phyloP scores from a whole-genome alignment of 73 alveolate species.

The Stentor roeselii region DNA sequence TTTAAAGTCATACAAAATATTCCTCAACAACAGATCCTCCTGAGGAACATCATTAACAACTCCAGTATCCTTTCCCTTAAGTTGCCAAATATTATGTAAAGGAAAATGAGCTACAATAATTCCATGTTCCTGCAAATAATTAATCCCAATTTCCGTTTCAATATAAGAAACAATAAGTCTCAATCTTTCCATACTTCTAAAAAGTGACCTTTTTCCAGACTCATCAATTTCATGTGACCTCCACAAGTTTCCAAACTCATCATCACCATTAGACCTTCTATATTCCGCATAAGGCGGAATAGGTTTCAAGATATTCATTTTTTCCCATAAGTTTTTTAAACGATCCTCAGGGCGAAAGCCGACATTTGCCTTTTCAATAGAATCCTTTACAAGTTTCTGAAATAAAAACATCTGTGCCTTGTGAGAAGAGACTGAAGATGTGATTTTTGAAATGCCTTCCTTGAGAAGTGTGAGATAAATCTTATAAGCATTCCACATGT shows the following conservation, averaged over 20 bases:
- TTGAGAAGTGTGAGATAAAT: not conserved
- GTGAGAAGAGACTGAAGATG: not conserved
- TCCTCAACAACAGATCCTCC: too few relatives aligned
- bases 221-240: conserved; percentile 1
- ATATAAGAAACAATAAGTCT: not conserved
- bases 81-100: too few relatives aligned
- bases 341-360: not conserved
- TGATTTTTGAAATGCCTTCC: not conserved
- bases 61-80: too few relatives aligned
- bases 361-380: not conserved
- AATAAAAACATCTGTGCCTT: not conserved
- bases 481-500: not conserved
- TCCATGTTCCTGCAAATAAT: not conserved
- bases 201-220: not conserved
- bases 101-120: not conserved
- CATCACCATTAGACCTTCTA: conserved; percentile 24
- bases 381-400: not conserved
- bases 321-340: not conserved
- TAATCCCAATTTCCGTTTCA: not conserved
- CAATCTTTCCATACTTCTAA: not conserved
- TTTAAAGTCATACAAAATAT: too few relatives aligned
- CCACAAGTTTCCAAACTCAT: not conserved
- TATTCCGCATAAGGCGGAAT: not conserved
- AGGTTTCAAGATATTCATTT: not conserved
- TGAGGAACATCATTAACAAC: too few relatives aligned